phyloP scores from a whole-genome alignment of 495 filamentous ascomycete species.

The Penicillium canariense region DNA sequence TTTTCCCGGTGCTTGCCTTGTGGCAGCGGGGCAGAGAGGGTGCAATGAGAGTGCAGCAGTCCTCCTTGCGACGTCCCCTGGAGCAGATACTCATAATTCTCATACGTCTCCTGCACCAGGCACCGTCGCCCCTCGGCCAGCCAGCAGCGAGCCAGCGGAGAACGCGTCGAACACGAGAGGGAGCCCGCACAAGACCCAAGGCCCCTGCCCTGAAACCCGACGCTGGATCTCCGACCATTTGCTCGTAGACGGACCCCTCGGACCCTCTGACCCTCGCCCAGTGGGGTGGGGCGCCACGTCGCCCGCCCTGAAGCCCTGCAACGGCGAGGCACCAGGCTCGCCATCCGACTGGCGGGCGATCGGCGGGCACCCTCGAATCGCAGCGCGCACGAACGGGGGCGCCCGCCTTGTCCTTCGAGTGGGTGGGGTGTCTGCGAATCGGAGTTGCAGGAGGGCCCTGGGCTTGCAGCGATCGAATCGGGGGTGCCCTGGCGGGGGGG shows the following conservation, averaged over 20 bases:
- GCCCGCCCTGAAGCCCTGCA: background rate
- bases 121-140: background rate
- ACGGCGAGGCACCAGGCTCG: background rate
- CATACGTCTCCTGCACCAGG: background rate
- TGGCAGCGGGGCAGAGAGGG: background rate
- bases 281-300: constrained; percentile 11
- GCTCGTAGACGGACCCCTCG: too few species aligned
- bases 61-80: too few species aligned
- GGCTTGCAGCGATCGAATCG: background rate
- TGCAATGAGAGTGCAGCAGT: background rate
- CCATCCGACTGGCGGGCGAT: constrained; percentile 16
- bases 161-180: background rate
- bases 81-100: too few species aligned
- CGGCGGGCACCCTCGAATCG: constrained; percentile 3
- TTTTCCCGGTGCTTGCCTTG: background rate
- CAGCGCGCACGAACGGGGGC: background rate
- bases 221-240: constrained; percentile 6
- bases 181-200: background rate
- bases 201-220: background rate
- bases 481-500: background rate
- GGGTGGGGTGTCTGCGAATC: constrained; percentile 6
- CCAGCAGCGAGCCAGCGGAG: background rate
- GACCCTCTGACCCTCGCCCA: background rate
- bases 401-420: background rate
- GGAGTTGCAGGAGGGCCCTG: background rate